These are phyloP conservation scores for Ammopiptanthus mongolicus DNA, from an alignment of 306 rosid genomes.

Conservation along the genomic window DNA sequence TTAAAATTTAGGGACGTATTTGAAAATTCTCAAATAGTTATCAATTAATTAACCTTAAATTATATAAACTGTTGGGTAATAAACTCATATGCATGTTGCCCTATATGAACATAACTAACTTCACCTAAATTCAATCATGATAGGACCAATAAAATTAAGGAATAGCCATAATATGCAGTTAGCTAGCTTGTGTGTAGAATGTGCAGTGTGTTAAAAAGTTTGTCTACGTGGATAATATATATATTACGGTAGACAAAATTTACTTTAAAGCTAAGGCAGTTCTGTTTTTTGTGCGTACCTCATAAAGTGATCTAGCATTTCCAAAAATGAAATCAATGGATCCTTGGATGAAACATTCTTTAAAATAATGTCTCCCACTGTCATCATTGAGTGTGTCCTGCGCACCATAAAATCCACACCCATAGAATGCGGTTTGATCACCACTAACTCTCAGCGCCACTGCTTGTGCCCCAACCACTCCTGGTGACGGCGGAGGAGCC, in stretches of 20 bases:
- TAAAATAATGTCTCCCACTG: conserved; percentile 68
- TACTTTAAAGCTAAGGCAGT: too few relatives aligned
- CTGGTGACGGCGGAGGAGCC: conserved; percentile 58
- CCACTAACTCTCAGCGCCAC: conserved; percentile 64
- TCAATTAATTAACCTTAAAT: too few relatives aligned
- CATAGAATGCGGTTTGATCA: conserved; percentile 70
- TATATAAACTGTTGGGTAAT: too few relatives aligned
- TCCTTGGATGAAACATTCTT: conserved; percentile 74
- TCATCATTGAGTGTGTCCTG: conserved; percentile 85
- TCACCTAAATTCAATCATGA: too few relatives aligned
- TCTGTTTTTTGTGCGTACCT: too few relatives aligned
- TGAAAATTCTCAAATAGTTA: too few relatives aligned
- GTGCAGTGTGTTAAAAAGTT: background rate
- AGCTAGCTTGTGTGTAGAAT: background rate
- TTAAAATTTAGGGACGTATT: too few relatives aligned
- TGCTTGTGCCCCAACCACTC: conserved; percentile 68
- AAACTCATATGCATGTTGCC: background rate
- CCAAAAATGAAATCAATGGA: conserved; percentile 92
- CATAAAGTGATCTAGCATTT: conserved; percentile 63
- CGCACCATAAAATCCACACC: conserved; percentile 84
- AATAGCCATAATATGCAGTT: too few relatives aligned
- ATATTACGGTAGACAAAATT: too few relatives aligned
- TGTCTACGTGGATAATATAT: background rate
- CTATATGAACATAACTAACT: background rate
- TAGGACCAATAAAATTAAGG: background rate